phyloP scores from a whole-genome alignment of 2,329 filamentous ascomycete genomes.

The Stagonosporopsis cucurbitacearum region DNA sequence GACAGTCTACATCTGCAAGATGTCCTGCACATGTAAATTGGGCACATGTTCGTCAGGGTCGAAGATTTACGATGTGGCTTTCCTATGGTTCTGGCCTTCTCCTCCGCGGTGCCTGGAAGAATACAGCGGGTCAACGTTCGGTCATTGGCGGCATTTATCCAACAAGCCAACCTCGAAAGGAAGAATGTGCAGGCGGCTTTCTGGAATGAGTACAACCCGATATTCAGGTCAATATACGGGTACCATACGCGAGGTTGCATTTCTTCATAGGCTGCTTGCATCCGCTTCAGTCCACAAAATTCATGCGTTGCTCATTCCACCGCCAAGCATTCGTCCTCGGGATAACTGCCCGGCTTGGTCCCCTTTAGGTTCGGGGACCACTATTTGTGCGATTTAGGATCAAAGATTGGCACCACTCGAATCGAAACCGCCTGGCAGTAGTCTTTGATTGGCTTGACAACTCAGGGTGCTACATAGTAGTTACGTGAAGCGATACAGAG shows the following conservation, averaged over 20 bases:
- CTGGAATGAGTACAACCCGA: not conserved
- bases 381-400: conserved; percentile 5
- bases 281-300: too few relatives aligned
- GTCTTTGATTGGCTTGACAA: conserved; percentile 3
- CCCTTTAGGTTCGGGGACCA: not conserved
- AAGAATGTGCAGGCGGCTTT: not conserved
- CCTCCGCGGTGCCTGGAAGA: not conserved
- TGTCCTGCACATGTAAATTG: not conserved
- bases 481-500: not conserved
- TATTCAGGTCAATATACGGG: not conserved
- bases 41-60: not conserved
- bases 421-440: conserved; percentile 7
- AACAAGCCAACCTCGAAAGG: not conserved
- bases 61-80: too few relatives aligned
- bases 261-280: not conserved
- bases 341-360: not conserved
- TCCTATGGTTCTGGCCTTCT: not conserved
- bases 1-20: not conserved
- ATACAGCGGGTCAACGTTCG: not conserved
- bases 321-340: not conserved
- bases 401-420: conserved; percentile 15
- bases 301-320: not conserved
- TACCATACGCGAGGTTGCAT: not conserved
- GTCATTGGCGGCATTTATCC: not conserved
- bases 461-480: not conserved